phyloP scores from a whole-genome alignment of 2,329 filamentous ascomycete species.

The Apiospora kogelbergensis region DNA sequence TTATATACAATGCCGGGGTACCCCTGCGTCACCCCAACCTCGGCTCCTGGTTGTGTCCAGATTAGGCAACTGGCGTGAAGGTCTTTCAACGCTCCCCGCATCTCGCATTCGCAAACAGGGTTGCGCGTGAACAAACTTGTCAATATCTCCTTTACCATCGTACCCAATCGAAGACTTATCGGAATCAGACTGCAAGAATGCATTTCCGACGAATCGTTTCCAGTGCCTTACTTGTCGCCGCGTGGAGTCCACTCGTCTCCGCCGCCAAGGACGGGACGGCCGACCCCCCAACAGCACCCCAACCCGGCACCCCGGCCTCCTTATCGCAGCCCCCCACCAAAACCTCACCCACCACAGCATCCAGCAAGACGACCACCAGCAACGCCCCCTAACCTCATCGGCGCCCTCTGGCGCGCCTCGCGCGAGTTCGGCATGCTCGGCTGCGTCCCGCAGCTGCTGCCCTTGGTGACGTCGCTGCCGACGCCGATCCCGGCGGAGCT shows the following conservation, averaged over 20 bases:
- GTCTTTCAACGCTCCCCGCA: neutral
- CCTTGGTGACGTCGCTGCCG: slow-evolving; percentile 23
- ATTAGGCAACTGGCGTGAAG: neutral
- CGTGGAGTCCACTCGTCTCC: neutral
- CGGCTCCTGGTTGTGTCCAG: neutral
- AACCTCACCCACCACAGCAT: neutral
- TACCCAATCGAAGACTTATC: too few species aligned
- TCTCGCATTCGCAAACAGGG: neutral
- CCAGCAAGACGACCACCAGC: neutral
- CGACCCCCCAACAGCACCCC: neutral
- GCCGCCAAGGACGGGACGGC: neutral
- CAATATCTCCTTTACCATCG: too few species aligned
- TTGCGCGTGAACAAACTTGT: too few species aligned
- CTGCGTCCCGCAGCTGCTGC: slow-evolving; percentile 23
- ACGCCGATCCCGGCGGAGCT: slow-evolving; percentile 22
- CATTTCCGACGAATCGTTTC: neutral
- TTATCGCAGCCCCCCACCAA: neutral
- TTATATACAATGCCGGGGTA: neutral
- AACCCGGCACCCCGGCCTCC: neutral
- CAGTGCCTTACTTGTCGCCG: neutral
- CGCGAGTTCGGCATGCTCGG: slow-evolving; percentile 19
- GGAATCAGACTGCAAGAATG: neutral
- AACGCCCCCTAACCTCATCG: neutral
- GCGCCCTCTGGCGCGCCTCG: slow-evolving; percentile 17
- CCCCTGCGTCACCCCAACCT: neutral